These are phyloP conservation scores for Vittaforma corneae DNA, from an alignment of 371 early-diverging fungal species.

Conservation along the genomic window DNA sequence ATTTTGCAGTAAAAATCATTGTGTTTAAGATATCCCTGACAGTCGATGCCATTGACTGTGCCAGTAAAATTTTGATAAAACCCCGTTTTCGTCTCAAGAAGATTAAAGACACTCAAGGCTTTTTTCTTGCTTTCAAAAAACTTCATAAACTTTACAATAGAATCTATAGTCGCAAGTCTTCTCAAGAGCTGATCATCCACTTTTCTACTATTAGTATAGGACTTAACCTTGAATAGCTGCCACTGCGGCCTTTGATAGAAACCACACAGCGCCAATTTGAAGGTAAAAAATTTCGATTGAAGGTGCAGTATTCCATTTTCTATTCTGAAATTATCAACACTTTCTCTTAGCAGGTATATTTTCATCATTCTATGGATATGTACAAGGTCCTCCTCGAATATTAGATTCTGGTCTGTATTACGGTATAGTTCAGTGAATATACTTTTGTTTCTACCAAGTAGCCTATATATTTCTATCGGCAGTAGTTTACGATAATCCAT, in stretches of 20 bases:
- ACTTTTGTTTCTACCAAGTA: too few species aligned
- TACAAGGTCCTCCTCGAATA: conserved; percentile 4
- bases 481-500: not conserved
- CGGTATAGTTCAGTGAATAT: too few species aligned
- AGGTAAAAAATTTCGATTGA: conserved; percentile 6
- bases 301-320: conserved; percentile 29
- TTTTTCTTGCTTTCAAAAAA: conserved; percentile 11
- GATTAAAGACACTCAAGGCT: not conserved
- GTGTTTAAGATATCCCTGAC: not conserved
- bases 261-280: conserved; percentile 37
- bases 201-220: not conserved
- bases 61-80: conserved; percentile 22
- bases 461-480: too few species aligned
- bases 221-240: conserved; percentile 21
- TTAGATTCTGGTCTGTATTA: not conserved
- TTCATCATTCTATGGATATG: conserved; percentile 27
- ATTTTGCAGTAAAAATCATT: not conserved
- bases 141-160: conserved; percentile 2
- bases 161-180: not conserved
- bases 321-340: conserved; percentile 17
- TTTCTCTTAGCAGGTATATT: conserved; percentile 37
- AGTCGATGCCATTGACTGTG: not conserved
- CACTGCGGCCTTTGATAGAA: conserved; percentile 26
- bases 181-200: not conserved
- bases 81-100: not conserved